Percentiles rank a stretch among this genome's conserved stretches.
phyloP scores from a whole-genome alignment of 192 early-diverging fungal genomes.

The Gryganskiella cystojenkinii region DNA sequence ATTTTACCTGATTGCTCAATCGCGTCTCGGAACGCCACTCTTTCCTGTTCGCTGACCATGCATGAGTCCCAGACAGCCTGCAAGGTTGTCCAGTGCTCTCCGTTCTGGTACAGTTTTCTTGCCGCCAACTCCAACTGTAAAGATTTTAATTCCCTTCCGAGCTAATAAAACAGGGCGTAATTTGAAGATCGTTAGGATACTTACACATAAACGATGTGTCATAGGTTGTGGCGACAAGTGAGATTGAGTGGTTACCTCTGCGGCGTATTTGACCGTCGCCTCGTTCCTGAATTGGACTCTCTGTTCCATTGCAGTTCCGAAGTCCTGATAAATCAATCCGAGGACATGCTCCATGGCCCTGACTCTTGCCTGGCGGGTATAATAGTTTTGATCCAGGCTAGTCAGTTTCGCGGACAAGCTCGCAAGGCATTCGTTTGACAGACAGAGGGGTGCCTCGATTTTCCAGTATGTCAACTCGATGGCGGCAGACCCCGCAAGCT shows the following conservation, averaged over 20 bases:
- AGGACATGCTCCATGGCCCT: slow-evolving; percentile 46
- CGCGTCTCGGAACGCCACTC: slow-evolving; percentile 48
- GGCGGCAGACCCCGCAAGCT: slow-evolving; percentile 9
- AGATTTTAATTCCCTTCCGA: slow-evolving; percentile 42
- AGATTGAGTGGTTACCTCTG: slow-evolving; percentile 26
- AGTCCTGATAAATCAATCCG: slow-evolving; percentile 43
- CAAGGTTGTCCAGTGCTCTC: slow-evolving; percentile 39
- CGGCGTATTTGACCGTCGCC: slow-evolving; percentile 41
- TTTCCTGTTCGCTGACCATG: slow-evolving; percentile 52
- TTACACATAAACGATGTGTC: background rate
- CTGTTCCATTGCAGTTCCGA: slow-evolving; percentile 1
- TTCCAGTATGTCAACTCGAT: slow-evolving; percentile 14
- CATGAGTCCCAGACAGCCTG: slow-evolving; percentile 56
- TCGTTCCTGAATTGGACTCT: slow-evolving; percentile 37
- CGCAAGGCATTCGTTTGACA: slow-evolving; percentile 53
- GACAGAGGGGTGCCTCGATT: slow-evolving; percentile 52
- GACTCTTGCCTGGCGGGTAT: slow-evolving; percentile 49
- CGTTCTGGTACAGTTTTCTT: slow-evolving; percentile 30
- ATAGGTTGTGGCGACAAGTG: background rate
- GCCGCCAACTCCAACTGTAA: slow-evolving; percentile 36
- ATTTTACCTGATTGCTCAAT: slow-evolving; percentile 50
- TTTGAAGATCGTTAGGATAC: background rate
- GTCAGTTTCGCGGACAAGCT: slow-evolving; percentile 41
- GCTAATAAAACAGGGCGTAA: slow-evolving; percentile 9
- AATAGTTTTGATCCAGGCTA: slow-evolving; percentile 47